Evolutionary conservation across 768 basidiomycete genomes (phyloP).

Genomic region (Auriculariales sp.): DNA sequence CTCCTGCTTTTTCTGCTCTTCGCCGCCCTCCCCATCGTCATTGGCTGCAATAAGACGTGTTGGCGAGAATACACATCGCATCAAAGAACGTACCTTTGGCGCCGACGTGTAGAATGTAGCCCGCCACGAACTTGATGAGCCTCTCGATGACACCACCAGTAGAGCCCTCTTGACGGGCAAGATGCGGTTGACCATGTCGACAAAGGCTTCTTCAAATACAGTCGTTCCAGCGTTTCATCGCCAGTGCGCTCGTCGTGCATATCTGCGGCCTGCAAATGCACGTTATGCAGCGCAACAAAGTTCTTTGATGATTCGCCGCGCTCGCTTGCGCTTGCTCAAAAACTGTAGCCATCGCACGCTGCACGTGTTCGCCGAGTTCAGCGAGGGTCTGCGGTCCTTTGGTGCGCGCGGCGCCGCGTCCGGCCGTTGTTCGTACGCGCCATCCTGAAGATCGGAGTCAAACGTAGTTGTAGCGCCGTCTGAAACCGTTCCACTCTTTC

Average conservation of each 20-base stretch:
- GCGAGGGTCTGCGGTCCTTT: background rate
- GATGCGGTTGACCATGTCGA: constrained; percentile 41
- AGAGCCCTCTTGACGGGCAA: constrained; percentile 61
- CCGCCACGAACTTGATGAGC: constrained; percentile 67
- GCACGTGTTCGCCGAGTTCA: background rate
- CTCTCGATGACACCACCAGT: constrained; percentile 28
- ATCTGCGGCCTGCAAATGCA: constrained; percentile 51
- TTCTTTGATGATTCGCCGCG: constrained; percentile 83
- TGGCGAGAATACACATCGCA: background rate
- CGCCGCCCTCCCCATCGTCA: constrained; percentile 18
- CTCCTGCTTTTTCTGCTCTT: too few species aligned
- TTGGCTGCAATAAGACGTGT: background rate
- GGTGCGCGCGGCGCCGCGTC: background rate
- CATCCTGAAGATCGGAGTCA: background rate
- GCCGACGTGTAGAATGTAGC: constrained; percentile 61
- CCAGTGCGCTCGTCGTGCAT: too few species aligned
- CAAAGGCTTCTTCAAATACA: constrained; percentile 55
- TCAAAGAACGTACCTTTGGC: constrained; percentile 41
- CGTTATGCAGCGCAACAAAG: constrained; percentile 63
- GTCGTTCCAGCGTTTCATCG: too few species aligned
- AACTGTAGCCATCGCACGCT: constrained; percentile 37
- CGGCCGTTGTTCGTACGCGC: background rate
- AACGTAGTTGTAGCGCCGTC: too few species aligned
- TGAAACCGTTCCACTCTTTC: too few species aligned
- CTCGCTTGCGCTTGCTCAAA: constrained; percentile 70